A percentile compares a stretch with the other conserved stretches of the same genome.
These are phyloP conservation scores for Fusarium metavorans DNA, from an alignment of 2,329 filamentous ascomycete species.

Conservation along the genomic window DNA sequence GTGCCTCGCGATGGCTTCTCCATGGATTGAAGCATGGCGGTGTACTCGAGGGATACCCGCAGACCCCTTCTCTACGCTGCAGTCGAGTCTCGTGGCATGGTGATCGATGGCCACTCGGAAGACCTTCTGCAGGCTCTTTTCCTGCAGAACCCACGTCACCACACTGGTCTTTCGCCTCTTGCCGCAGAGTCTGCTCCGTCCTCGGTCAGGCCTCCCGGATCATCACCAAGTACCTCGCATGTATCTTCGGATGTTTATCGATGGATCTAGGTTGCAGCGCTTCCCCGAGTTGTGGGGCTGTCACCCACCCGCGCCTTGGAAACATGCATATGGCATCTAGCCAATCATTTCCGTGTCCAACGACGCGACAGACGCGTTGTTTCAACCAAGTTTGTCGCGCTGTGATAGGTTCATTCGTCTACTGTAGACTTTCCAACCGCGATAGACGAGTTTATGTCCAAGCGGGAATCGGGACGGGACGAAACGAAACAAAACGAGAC, in stretches of 20 bases:
- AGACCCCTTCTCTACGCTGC: not conserved
- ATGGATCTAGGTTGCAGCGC: constrained; percentile 34
- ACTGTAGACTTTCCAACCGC: constrained; percentile 5
- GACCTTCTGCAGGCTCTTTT: constrained; percentile 31
- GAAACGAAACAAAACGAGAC: not conserved
- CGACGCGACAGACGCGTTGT: constrained; percentile 44
- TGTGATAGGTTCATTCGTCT: constrained; percentile 23
- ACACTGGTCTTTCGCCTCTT: not conserved
- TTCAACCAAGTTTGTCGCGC: constrained; percentile 30
- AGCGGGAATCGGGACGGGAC: not conserved
- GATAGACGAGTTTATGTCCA: not conserved
- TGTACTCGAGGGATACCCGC: constrained; percentile 36
- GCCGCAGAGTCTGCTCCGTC: constrained; percentile 8
- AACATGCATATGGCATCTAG: constrained; percentile 34
- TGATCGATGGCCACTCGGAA: constrained; percentile 36
- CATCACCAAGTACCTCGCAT: constrained; percentile 15
- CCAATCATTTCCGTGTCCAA: constrained; percentile 39
- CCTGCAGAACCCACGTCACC: constrained; percentile 17
- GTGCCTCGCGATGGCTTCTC: constrained; percentile 6
- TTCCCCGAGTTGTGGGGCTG: constrained; percentile 31
- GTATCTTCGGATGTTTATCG: constrained; percentile 42
- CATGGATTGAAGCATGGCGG: constrained; percentile 6
- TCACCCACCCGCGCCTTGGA: constrained; percentile 20
- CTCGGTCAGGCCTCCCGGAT: constrained; percentile 24
- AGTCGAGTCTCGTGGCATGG: constrained; percentile 26